Base-by-base conservation (phyloP, 1,284 basidiomycete genomes). In the Inonotus hispidus region DNA sequence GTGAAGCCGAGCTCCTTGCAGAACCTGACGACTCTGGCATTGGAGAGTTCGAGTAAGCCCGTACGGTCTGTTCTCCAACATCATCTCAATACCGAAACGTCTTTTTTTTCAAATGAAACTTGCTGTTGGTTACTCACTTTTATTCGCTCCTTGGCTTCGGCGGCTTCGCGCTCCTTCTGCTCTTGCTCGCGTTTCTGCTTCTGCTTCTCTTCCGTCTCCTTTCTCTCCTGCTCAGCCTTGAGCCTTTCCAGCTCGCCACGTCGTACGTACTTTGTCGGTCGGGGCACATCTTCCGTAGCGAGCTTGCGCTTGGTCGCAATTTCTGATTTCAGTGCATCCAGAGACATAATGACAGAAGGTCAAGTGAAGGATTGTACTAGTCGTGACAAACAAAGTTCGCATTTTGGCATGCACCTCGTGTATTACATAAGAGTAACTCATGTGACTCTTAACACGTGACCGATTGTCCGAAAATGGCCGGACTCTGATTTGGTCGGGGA, bases 231-330 rank as follows among this genome's bases (percentile, higher is more conserved):
- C 65, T 90, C 82, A 67, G 87, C 84, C 66, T 83, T 87, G 46
- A 92, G 74, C 41, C 85, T 84, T 65, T 90, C 85, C 23, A 90
- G 74, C 27, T 97, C 95, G 16, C 90, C 92, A 65, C 88, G 82
- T 47, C 90, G 85, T 82, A 95, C 83, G 72, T 97, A 97, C 74
- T 96, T 96, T 23, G 78, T 82, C 0, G 86, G 85, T 3, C 82
- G 78, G 21, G 71, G 69, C 38, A 73, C 74, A 23, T 69, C 64
- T 35, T 78, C 75, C n/a, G 77, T 72, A 6, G 83, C 72, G 2
- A 82, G 78, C 71, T 95, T 96, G 68, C 94, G 88, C 74, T 98
- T 97, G 61, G 82, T 75, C 23, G 87, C 88, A 65, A 98, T 90
- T 75, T 96, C 93, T 60, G 93, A 87, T 69, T 90, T 92, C 68